Percentiles rank a stretch among this genome's conserved stretches.
phyloP scores from a whole-genome alignment of 768 basidiomycete species.

The Kwoniella heveanensis region DNA sequence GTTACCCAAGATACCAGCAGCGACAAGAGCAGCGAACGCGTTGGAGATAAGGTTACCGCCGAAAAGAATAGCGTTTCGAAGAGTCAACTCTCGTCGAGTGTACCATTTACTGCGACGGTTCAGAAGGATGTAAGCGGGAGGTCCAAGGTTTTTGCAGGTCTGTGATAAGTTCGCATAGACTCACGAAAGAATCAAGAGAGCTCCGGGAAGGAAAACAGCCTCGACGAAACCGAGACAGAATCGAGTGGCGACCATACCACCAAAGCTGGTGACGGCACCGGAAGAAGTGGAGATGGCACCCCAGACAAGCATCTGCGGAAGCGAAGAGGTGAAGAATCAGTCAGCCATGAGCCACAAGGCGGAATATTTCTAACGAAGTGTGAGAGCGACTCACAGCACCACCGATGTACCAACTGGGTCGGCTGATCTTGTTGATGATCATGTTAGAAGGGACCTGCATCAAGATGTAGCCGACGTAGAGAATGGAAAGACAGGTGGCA shows the following conservation, averaged over 20 bases:
- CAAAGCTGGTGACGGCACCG: constrained; percentile 61
- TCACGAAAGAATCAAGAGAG: constrained; percentile 45
- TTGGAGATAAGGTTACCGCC: constrained; percentile 68
- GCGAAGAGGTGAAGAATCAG: background rate
- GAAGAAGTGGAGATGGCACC: constrained; percentile 55
- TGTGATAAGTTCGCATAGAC: too few relatives aligned
- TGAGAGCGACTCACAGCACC: constrained; percentile 34
- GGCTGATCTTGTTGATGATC: constrained; percentile 48
- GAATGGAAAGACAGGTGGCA: constrained; percentile 49
- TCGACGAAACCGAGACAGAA: constrained; percentile 75
- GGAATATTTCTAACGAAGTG: too few relatives aligned
- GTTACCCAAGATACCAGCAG: constrained; percentile 70
- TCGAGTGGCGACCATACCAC: constrained; percentile 60
- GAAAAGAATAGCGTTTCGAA: constrained; percentile 48
- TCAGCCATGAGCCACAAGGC: background rate
- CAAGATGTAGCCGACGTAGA: constrained; percentile 44
- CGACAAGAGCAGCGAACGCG: constrained; percentile 76
- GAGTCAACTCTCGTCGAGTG: constrained; percentile 45
- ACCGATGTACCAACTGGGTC: constrained; percentile 55
- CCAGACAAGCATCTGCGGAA: constrained; percentile 43
- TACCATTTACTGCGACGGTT: constrained; percentile 44
- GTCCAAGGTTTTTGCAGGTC: too few relatives aligned
- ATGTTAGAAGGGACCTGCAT: constrained; percentile 52
- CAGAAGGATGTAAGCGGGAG: background rate
- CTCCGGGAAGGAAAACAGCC: constrained; percentile 46